These are phyloP conservation scores for Ilex asprella DNA, from an alignment of 257 asterid genomes.

Conservation along the genomic window DNA sequence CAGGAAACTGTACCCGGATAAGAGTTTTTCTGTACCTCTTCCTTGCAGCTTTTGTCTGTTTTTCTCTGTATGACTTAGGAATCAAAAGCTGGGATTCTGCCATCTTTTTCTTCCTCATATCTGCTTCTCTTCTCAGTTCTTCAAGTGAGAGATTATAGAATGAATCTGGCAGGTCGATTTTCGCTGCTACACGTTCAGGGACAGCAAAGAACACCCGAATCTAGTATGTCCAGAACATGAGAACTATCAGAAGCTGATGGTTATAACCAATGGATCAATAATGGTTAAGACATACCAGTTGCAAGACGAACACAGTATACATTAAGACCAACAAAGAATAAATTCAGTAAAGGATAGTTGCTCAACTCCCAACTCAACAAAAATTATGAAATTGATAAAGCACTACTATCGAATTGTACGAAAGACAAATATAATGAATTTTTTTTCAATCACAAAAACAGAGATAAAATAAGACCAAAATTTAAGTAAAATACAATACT, in stretches of 20 bases:
- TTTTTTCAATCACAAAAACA: too few relatives aligned
- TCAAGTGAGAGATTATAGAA: slow-evolving; percentile 63
- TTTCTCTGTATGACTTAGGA: slow-evolving; percentile 84
- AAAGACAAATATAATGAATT: background rate
- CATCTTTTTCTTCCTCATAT: slow-evolving; percentile 59
- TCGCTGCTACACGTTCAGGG: slow-evolving; percentile 77
- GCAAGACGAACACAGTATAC: background rate
- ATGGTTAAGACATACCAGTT: background rate
- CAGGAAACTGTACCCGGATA: slow-evolving; percentile 83
- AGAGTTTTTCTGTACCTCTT: slow-evolving; percentile 57
- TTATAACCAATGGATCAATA: too few relatives aligned
- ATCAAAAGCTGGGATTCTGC: slow-evolving; percentile 86
- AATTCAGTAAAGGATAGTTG: too few relatives aligned
- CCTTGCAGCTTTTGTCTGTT: slow-evolving; percentile 78
- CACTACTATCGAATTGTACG: background rate
- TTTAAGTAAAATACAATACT: too few relatives aligned
- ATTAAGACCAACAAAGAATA: too few relatives aligned
- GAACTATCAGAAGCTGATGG: slow-evolving; percentile 5
- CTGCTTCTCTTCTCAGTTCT: slow-evolving; percentile 82
- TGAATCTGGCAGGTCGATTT: slow-evolving; percentile 76
- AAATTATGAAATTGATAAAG: too few relatives aligned
- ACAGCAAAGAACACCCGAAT: slow-evolving; percentile 81
- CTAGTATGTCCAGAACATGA: slow-evolving; percentile 26
- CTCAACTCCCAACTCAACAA: too few relatives aligned
- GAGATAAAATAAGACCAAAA: too few relatives aligned